phyloP scores from a whole-genome alignment of 1,284 basidiomycete species.

The Psilocybe mexicana region DNA sequence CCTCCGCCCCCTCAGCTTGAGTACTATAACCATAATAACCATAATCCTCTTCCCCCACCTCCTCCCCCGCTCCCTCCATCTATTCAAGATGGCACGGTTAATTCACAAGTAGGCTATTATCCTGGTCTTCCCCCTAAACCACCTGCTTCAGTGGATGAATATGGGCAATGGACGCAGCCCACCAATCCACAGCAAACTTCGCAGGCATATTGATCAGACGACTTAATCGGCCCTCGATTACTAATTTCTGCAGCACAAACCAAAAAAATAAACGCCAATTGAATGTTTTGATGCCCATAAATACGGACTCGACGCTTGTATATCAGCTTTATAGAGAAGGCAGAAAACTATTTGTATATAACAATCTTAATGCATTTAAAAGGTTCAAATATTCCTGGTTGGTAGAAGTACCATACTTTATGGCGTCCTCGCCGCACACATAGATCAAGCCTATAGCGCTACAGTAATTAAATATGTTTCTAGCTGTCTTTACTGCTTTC shows the following conservation, averaged over 20 bases:
- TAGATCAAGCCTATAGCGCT: too few relatives aligned
- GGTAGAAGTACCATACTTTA: neutral
- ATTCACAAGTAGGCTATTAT: conserved; percentile 34
- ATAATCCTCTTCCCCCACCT: conserved; percentile 22
- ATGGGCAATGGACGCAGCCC: conserved; percentile 33
- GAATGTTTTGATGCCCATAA: neutral
- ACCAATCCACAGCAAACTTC: conserved; percentile 14
- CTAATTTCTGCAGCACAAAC: conserved; percentile 7
- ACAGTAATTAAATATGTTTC: neutral
- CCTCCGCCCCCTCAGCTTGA: conserved; percentile 21
- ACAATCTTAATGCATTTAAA: conserved; percentile 2
- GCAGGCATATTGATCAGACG: conserved; percentile 19
- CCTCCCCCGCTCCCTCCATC: conserved; percentile 30
- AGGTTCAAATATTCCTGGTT: neutral
- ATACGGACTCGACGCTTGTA: neutral
- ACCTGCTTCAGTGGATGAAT: conserved; percentile 31
- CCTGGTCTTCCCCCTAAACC: conserved; percentile 45
- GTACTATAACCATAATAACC: conserved; percentile 23
- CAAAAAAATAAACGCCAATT: neutral
- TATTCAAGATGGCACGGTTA: conserved; percentile 20
- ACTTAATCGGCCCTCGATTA: neutral
- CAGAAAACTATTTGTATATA: conserved; percentile 1
- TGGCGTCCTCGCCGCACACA: too few relatives aligned
- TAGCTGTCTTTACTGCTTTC: conserved; percentile 18
- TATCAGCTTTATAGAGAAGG: conserved; percentile 2